These are phyloP conservation scores for Dittrichia graveolens DNA, from an alignment of 129 eudicot genomes.

Conservation along the genomic window DNA sequence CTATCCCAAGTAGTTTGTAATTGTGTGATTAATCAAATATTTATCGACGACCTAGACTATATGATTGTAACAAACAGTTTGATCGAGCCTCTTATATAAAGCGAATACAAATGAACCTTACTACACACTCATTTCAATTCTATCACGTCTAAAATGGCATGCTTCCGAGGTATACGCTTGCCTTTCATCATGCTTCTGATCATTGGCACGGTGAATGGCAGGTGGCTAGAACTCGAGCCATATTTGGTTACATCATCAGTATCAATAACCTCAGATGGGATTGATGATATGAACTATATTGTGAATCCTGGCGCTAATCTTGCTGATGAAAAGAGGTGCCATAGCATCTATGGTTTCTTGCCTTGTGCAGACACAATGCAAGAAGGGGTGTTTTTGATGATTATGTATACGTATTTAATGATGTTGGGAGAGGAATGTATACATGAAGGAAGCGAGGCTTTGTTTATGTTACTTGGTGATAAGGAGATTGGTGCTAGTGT, in stretches of 20 bases:
- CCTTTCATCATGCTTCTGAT: conserved; percentile 6
- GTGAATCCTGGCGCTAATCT: too few species aligned
- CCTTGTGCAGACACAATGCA: too few species aligned
- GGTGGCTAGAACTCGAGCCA: conserved; percentile 21
- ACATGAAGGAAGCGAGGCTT: too few species aligned
- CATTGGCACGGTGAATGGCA: conserved; percentile 22
- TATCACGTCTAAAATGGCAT: conserved; percentile 16
- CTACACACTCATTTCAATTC: background rate
- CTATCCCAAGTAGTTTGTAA: background rate
- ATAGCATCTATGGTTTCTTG: too few species aligned
- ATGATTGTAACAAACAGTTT: background rate
- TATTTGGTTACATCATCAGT: background rate
- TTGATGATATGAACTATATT: background rate
- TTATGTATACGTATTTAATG: too few species aligned
- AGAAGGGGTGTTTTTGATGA: too few species aligned
- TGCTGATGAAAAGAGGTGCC: too few species aligned
- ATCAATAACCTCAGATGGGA: conserved; percentile 23
- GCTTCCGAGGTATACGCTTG: background rate
- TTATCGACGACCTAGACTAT: background rate
- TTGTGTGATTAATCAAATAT: background rate
- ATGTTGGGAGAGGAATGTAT: too few species aligned
- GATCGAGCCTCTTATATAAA: background rate
- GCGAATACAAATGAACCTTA: background rate
- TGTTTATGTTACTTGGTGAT: too few species aligned
- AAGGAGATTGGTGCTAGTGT: too few species aligned